Percentiles rank a stretch among this genome's conserved stretches.
Conservation (phyloP, 1,139 yeast genomes). For the Yamadazyma pseudoaaseri region DNA sequence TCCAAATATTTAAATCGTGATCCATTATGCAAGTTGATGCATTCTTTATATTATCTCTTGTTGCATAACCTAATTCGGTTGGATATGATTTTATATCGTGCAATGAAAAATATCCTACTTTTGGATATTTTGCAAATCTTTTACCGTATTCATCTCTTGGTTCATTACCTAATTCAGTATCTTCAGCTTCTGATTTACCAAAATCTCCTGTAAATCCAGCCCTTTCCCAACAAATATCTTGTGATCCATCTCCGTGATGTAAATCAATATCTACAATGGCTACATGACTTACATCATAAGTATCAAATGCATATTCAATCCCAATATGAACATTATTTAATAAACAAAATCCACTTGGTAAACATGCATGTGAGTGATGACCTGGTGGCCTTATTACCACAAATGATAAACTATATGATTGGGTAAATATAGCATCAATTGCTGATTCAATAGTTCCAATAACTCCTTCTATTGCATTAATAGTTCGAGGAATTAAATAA, state of each 20-base stretch:
- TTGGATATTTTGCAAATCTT: constrained; percentile 53
- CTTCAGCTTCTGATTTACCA: constrained; percentile 46
- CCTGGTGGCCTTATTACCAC: constrained; percentile 83
- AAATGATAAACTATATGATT: constrained; percentile 57
- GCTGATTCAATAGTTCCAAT: constrained; percentile 78
- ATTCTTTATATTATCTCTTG: constrained; percentile 66
- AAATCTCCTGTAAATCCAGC: constrained; percentile 60
- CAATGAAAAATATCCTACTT: constrained; percentile 79
- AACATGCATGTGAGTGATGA: constrained; percentile 83
- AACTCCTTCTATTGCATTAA: constrained; percentile 76
- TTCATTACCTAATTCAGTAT: constrained; percentile 24
- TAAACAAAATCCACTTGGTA: constrained; percentile 86
- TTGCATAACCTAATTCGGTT: constrained; percentile 76
- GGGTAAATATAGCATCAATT: constrained; percentile 53
- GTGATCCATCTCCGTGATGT: constrained; percentile 93
- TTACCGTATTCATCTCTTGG: constrained; percentile 56
- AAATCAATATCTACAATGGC: constrained; percentile 81
- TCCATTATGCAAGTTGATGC: constrained; percentile 82
- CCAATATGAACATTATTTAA: constrained; percentile 82
- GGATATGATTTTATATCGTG: constrained; percentile 90
- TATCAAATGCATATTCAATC: constrained; percentile 70
- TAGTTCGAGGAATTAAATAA: constrained; percentile 65
- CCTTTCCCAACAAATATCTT: constrained; percentile 82
- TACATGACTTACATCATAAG: constrained; percentile 72
- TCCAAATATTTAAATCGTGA: constrained; percentile 82